Base-by-base conservation (phyloP, 225 moss, liverwort and hornwort genomes). In the Marchantia paleacea region DNA sequence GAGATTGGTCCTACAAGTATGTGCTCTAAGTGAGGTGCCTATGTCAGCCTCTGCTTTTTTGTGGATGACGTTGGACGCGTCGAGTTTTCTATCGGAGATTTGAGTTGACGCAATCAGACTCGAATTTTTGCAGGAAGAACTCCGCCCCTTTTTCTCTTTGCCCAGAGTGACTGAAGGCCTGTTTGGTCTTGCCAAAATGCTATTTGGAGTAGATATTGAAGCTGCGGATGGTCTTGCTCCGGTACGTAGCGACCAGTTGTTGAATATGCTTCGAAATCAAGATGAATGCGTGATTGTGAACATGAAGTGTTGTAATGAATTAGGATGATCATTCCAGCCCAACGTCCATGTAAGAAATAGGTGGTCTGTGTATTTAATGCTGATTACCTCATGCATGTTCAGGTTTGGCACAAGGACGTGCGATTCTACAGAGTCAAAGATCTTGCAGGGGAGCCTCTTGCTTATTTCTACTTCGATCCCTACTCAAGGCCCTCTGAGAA, bases 401-500 rank as follows among this genome's bases (percentile, higher is more conserved):
- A 86, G 84, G 81, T 89, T 14, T 90, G 89, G 89, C 83, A 90
- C 79, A 87, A 87, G 65, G 89, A 90, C 76, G 89, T 90, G 52
- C 79, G 79, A 20, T 90, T 90, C 79, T 90, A 81, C 73, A 82
- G 77, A 75, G 89, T 90, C 6, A 90, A 90, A 63, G 89, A 90
- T 74, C 79, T 82, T 73, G 83, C 85, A 29, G 89, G 89, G 15
- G 87, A 85, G 76, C 87, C 89, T 15, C 65, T 87, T 30, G 87
- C 89, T 28, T 90, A 87, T 55, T 90, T 90, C 50, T 90, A 90
- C 72, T 90, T 90, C 28, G 89, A 90, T 73, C 89, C 89, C 14
- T 90, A 90, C 73, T 90, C 89, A 28, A 90, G 89, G 60, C 89
- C 89, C 19, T 72, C 85, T n/a, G 89, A 90, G 78, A 90, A 90